Percentiles rank a stretch among this genome's conserved stretches.
phyloP scores from a whole-genome alignment of 2,329 filamentous ascomycete genomes.

The Aspergillus japonicus region DNA sequence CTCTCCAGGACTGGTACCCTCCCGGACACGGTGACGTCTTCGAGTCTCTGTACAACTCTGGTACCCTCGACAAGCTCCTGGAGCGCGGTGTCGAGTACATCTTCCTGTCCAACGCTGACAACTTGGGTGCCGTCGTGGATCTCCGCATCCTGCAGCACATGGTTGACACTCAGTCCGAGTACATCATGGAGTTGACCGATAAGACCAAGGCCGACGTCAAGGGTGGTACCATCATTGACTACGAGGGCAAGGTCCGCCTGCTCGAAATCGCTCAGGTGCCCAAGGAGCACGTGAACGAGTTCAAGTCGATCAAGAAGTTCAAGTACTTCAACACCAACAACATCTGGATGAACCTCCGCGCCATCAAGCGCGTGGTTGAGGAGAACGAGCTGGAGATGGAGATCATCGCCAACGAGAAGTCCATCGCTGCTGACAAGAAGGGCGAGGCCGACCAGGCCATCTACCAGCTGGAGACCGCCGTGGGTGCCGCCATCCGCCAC shows the following conservation, averaged over 20 bases:
- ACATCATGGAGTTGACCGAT: slow-evolving; percentile 99
- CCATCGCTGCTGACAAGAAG: slow-evolving; percentile 98
- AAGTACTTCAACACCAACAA: slow-evolving; percentile 99
- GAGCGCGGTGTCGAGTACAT: slow-evolving; percentile 94
- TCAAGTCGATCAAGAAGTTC: slow-evolving; percentile 99
- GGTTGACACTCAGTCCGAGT: slow-evolving; percentile 94
- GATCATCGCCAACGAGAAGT: slow-evolving; percentile 99
- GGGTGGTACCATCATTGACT: slow-evolving; percentile 99
- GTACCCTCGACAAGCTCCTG: slow-evolving; percentile 93
- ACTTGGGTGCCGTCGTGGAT: slow-evolving; percentile 95
- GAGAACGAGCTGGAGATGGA: slow-evolving; percentile 98
- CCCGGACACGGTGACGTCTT: slow-evolving; percentile 99
- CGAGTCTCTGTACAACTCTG: slow-evolving; percentile 99
- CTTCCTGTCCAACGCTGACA: slow-evolving; percentile 99
- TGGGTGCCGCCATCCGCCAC: slow-evolving; percentile 97
- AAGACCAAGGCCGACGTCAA: slow-evolving; percentile 99
- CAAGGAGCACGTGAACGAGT: slow-evolving; percentile 99
- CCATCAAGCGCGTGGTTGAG: slow-evolving; percentile 98
- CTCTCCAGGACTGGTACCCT: slow-evolving; percentile 96
- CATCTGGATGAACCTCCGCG: slow-evolving; percentile 98
- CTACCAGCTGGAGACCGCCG: slow-evolving; percentile 96
- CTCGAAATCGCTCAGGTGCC: slow-evolving; percentile 98
- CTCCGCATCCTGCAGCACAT: slow-evolving; percentile 99
- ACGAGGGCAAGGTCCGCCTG: slow-evolving; percentile 92
- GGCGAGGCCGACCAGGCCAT: slow-evolving; percentile 97